These are phyloP conservation scores for Pleochaeta shiraiana DNA, from an alignment of 2,329 filamentous ascomycete species.

Conservation along the genomic window DNA sequence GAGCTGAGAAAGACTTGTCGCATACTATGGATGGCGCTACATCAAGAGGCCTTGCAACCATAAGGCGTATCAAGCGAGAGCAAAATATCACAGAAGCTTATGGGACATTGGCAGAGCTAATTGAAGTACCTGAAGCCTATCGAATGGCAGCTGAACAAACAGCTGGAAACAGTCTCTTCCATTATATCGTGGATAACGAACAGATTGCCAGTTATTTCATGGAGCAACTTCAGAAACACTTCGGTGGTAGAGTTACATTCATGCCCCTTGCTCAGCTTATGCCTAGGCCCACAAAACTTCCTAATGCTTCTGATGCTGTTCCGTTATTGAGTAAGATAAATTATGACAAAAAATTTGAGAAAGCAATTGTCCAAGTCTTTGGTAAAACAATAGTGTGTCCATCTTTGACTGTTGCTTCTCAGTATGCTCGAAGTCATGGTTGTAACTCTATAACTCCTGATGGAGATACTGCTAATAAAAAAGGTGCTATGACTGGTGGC, in stretches of 20 bases:
- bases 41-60: slow-evolving; percentile 64
- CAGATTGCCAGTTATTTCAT: slow-evolving; percentile 67
- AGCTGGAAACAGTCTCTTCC: slow-evolving; percentile 79
- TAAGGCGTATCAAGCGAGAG: slow-evolving; percentile 62
- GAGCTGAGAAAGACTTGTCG: slow-evolving; percentile 55
- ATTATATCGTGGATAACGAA: slow-evolving; percentile 88
- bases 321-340: slow-evolving; percentile 69
- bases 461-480: slow-evolving; percentile 85
- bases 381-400: slow-evolving; percentile 90
- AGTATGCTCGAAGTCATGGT: slow-evolving; percentile 81
- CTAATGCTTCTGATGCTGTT: slow-evolving; percentile 68
- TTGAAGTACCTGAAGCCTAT: slow-evolving; percentile 68
- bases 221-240: slow-evolving; percentile 55
- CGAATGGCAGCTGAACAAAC: slow-evolving; percentile 81
- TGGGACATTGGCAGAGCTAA: slow-evolving; percentile 81
- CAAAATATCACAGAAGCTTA: slow-evolving; percentile 69
- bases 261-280: slow-evolving; percentile 76
- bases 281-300: slow-evolving; percentile 49
- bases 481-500: slow-evolving; percentile 86
- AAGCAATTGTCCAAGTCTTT: slow-evolving; percentile 86
- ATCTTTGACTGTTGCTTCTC: slow-evolving; percentile 64
- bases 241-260: slow-evolving; percentile 75
- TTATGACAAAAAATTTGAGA: slow-evolving; percentile 56
- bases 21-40: slow-evolving; percentile 82
- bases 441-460: slow-evolving; percentile 88